Base-by-base conservation (phyloP, 192 early-diverging fungal genomes). In the Kickxella alabastrina region DNA sequence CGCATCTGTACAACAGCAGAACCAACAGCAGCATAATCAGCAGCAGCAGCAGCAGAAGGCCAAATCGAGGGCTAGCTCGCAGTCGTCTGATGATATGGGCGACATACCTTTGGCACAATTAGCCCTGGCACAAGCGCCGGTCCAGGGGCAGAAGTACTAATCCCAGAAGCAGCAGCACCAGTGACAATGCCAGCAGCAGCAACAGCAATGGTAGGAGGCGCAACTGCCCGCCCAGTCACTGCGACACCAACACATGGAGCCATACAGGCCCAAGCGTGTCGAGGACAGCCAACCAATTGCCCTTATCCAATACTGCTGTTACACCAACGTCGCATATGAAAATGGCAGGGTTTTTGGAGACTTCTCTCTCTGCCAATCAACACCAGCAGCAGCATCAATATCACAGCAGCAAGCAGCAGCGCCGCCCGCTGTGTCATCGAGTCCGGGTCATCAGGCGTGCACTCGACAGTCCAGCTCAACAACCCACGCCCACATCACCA, bases 101-200 rank as follows among this genome's bases (percentile, higher is more conserved):
- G 68, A 72, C 34, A 65, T 72, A 17, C 68, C 68, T 10, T 19
- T 72, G 38, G 68, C 68, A 8, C 68, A 72, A n/a, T 39, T 72
- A 18, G 57, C 62, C 2, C 49, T 65, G 19, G 41, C 21, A 28
- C 27, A 40, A 34, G 25, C 15, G 28, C 4, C 40, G 28, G 26
- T 23, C 1, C 5, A 4, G 13, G 21, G 31, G 34, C 9, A 36
- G 29, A 36, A 39, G 31, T 34, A n/a, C 19, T n/a, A n/a, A n/a
- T n/a, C n/a, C n/a, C n/a, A n/a, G n/a, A n/a, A n/a, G n/a, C n/a
- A n/a, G n/a, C n/a, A n/a, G 37, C 23, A 26, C 13, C 35, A 12
- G 28, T 36, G 8, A n/a, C 49, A 39, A 24, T n/a, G 49, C 12
- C 10, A 19, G 24, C 36, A 37, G 14, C 49, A 50, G 39, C 39